Percentiles rank a stretch among this genome's conserved stretches.
Evolutionary conservation across 345 rosid genomes (phyloP).

Genomic region (Gossypium stocksii): DNA sequence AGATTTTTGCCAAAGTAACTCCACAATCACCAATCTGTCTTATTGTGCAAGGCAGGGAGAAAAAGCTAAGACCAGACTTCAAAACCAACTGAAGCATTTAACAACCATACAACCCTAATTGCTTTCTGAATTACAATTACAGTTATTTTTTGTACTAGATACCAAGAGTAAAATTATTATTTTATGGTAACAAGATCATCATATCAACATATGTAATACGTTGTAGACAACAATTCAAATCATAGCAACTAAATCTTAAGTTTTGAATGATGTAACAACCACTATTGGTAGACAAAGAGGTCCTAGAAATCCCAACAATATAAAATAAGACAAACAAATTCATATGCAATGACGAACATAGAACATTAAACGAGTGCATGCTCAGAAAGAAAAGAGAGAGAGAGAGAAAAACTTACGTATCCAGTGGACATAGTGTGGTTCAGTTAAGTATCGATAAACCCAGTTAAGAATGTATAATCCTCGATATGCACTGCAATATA

Average conservation of each 20-base stretch:
- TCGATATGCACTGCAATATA: conserved; percentile 53
- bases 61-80: not conserved
- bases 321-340: not conserved
- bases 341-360: not conserved
- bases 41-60: not conserved
- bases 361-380: not conserved
- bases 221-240: not conserved
- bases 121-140: not conserved
- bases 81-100: not conserved
- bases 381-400: not conserved
- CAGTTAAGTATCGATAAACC: conserved; percentile 63
- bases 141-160: not conserved
- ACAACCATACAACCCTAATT: not conserved
- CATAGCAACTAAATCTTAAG: not conserved
- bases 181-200: not conserved
- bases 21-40: not conserved
- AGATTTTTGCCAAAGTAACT: not conserved
- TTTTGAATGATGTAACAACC: not conserved
- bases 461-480: conserved; percentile 58
- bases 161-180: not conserved
- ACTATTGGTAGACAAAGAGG: conserved; percentile 1
- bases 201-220: not conserved
- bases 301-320: not conserved
- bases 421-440: conserved; percentile 59
- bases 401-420: conserved; percentile 38